A percentile compares a stretch with the other conserved stretches of the same genome.
Conservation (phyloP, 306 rosid genomes). For the Fragaria ananassa region DNA sequence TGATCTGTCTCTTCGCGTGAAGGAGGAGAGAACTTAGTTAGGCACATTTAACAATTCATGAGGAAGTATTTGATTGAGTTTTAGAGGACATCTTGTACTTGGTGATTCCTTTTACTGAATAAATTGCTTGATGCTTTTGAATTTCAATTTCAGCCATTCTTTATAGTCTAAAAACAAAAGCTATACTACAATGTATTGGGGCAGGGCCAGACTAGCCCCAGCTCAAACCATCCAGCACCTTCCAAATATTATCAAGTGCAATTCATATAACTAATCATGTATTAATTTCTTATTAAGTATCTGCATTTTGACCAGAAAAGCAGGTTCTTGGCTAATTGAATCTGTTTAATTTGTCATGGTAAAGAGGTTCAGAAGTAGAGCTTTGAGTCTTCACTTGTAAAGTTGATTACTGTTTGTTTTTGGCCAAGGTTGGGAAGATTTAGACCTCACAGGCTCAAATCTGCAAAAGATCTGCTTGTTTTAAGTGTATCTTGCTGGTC, state of each 20-base stretch:
- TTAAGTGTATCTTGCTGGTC: conserved; percentile 10
- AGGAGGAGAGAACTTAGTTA: not conserved
- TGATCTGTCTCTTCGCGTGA: not conserved
- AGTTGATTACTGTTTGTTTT: conserved; percentile 11
- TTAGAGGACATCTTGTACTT: not conserved
- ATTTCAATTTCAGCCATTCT: conserved; percentile 8
- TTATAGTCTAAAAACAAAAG: not conserved
- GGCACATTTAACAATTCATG: not conserved
- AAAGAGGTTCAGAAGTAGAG: not conserved
- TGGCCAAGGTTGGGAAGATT: not conserved
- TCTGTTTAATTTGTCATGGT: not conserved
- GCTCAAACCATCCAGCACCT: conserved; percentile 4
- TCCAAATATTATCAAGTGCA: conserved; percentile 16
- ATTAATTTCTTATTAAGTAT: not conserved
- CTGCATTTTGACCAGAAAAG: not conserved
- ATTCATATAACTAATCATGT: not conserved
- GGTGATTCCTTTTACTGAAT: not conserved
- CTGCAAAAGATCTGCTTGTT: not conserved
- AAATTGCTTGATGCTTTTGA: conserved; percentile 20
- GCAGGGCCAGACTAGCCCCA: not conserved
- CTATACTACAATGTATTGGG: not conserved
- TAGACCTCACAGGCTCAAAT: not conserved
- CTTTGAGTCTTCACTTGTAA: not conserved
- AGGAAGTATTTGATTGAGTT: not conserved
- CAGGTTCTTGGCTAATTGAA: not conserved